A percentile compares a stretch with the other conserved stretches of the same genome.
phyloP scores from a whole-genome alignment of 1,284 basidiomycete species.

The Psilocybe mexicana region DNA sequence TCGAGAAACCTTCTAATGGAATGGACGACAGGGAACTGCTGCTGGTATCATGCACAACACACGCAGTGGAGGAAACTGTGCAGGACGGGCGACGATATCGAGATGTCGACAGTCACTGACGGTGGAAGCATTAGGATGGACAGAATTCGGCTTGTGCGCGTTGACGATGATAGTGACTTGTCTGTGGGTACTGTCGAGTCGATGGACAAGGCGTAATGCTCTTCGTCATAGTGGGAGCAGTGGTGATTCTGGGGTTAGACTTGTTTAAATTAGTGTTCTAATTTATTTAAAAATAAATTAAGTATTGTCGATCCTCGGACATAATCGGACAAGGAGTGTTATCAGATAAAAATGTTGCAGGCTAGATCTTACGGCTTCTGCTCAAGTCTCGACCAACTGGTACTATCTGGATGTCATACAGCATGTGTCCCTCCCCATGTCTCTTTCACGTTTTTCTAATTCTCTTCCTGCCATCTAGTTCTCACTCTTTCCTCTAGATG shows the following conservation, averaged over 20 bases:
- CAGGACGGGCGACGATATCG: conserved; percentile 52
- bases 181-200: conserved; percentile 56
- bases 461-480: background rate
- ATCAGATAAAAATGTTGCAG: conserved; percentile 10
- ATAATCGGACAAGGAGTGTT: background rate
- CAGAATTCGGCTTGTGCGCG: conserved; percentile 68
- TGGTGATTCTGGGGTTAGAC: conserved; percentile 18
- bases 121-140: conserved; percentile 73
- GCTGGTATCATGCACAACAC: conserved; percentile 66
- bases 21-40: conserved; percentile 53
- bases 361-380: background rate
- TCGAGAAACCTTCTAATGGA: conserved; percentile 1
- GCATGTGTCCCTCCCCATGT: conserved; percentile 3
- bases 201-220: conserved; percentile 47
- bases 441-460: background rate
- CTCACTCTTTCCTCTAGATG: background rate
- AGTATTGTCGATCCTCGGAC: background rate
- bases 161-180: conserved; percentile 58
- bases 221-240: conserved; percentile 27
- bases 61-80: conserved; percentile 58
- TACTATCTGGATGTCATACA: background rate
- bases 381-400: background rate
- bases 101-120: conserved; percentile 71
- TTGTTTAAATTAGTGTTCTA: conserved; percentile 14
- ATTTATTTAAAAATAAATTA: background rate